A percentile compares a stretch with the other conserved stretches of the same genome.
phyloP scores from a whole-genome alignment of 768 basidiomycete genomes.

The Gautieria morchelliformis region DNA sequence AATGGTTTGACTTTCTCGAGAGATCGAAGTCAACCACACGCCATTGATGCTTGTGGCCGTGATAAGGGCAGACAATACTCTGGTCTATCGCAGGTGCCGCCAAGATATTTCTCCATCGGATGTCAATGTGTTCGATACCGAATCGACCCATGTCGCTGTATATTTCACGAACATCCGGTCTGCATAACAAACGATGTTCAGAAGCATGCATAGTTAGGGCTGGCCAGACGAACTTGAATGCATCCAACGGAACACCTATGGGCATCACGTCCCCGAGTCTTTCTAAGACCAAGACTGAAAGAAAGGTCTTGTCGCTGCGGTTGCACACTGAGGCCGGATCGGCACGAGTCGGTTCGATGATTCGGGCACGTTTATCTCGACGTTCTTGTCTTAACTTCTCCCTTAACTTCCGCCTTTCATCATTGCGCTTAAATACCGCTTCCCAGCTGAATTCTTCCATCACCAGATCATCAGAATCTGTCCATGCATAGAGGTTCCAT shows the following conservation, averaged over 20 bases:
- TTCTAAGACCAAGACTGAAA: no score
- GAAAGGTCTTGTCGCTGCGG: no score
- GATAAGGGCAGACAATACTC: not conserved
- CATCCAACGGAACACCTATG: no score
- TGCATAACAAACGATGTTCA: no score
- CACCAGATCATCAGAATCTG: not conserved
- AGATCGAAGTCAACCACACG: not conserved
- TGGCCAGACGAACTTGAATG: no score
- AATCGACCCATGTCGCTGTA: not conserved
- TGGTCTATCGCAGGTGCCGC: not conserved
- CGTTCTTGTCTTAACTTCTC: not conserved
- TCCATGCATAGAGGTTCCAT: not conserved
- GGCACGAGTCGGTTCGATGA: no score
- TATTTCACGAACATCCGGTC: not conserved
- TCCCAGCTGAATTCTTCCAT: no score
- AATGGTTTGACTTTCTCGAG: not conserved
- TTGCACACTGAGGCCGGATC: no score
- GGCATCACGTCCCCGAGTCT: no score
- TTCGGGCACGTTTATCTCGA: not conserved
- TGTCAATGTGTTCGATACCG: not conserved
- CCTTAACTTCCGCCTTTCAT: no score
- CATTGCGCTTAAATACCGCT: no score
- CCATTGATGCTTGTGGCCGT: not conserved
- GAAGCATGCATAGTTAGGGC: no score
- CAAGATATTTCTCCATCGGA: not conserved